Evolutionary conservation across 2,329 filamentous ascomycete species (phyloP).

Genomic region (Nothopassalora personata): DNA sequence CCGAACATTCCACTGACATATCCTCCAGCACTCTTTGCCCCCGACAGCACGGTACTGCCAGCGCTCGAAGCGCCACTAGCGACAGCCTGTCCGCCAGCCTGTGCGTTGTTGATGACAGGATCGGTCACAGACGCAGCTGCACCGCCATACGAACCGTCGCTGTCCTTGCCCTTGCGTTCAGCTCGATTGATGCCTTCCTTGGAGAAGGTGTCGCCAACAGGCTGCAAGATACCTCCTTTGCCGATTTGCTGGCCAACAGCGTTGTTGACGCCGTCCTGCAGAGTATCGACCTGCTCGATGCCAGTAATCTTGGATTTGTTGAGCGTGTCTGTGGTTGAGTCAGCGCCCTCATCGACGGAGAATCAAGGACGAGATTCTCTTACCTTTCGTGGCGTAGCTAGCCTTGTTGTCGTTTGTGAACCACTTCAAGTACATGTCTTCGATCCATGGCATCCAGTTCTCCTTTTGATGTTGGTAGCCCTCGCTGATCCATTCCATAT

Average conservation of each 20-base stretch:
- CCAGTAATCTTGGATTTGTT: constrained; percentile 66
- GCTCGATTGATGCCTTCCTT: constrained; percentile 62
- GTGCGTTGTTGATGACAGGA: constrained; percentile 26
- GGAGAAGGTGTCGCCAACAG: constrained; percentile 56
- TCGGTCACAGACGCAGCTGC: constrained; percentile 34
- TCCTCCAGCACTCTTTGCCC: constrained; percentile 31
- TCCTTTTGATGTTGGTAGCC: constrained; percentile 70
- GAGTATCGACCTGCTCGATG: constrained; percentile 59
- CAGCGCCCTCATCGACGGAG: background rate
- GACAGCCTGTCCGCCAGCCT: constrained; percentile 25
- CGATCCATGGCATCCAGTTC: constrained; percentile 70
- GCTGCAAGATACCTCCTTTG: constrained; percentile 61
- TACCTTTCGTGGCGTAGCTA: constrained; percentile 64
- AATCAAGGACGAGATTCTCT: constrained; percentile 14
- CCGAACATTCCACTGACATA: constrained; percentile 31
- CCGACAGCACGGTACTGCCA: constrained; percentile 25
- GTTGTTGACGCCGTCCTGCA: constrained; percentile 63
- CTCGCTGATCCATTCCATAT: constrained; percentile 54
- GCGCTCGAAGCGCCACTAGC: constrained; percentile 23
- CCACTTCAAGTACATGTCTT: constrained; percentile 66
- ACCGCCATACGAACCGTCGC: constrained; percentile 49
- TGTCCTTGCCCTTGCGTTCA: constrained; percentile 60
- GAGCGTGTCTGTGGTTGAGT: constrained; percentile 51
- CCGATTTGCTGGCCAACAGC: constrained; percentile 60
- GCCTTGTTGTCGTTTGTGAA: constrained; percentile 75